Evolutionary conservation across 805 yeast species (phyloP).

Genomic region (Priceomyces castillae): DNA sequence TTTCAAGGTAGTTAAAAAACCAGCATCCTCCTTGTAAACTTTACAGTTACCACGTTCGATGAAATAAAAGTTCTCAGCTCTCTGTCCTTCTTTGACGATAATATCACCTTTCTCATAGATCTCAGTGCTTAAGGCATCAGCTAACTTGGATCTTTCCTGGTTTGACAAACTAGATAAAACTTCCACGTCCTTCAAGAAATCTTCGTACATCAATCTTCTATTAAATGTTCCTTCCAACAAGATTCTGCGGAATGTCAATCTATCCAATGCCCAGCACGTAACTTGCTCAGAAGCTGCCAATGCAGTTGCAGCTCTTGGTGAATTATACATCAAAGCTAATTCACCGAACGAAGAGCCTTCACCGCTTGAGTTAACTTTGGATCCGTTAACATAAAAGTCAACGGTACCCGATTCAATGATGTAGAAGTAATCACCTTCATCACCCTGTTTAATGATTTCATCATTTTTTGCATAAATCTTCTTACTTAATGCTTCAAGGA

Average conservation of each 20-base stretch:
- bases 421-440: conserved; percentile 90
- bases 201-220: conserved; percentile 88
- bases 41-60: conserved; percentile 76
- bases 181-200: conserved; percentile 81
- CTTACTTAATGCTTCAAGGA: conserved; percentile 80
- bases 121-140: conserved; percentile 89
- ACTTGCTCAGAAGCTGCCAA: conserved; percentile 70
- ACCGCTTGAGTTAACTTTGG: conserved; percentile 69
- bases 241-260: conserved; percentile 89
- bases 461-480: conserved; percentile 57
- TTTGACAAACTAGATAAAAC: conserved; percentile 68
- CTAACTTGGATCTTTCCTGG: conserved; percentile 85
- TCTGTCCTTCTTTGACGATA: conserved; percentile 83
- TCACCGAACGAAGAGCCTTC: conserved; percentile 95
- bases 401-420: conserved; percentile 83
- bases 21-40: conserved; percentile 61
- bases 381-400: conserved; percentile 70
- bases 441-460: conserved; percentile 84
- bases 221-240: conserved; percentile 86
- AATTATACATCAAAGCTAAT: conserved; percentile 93
- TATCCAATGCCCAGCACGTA: conserved; percentile 82
- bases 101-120: conserved; percentile 65
- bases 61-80: conserved; percentile 44
- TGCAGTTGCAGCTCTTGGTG: conserved; percentile 97
- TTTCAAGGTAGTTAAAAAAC: conserved; percentile 55